A percentile compares a stretch with the other conserved stretches of the same genome.
Conservation (phyloP, 2,329 filamentous ascomycete species). For the Coccinonectria pachysandricola region DNA sequence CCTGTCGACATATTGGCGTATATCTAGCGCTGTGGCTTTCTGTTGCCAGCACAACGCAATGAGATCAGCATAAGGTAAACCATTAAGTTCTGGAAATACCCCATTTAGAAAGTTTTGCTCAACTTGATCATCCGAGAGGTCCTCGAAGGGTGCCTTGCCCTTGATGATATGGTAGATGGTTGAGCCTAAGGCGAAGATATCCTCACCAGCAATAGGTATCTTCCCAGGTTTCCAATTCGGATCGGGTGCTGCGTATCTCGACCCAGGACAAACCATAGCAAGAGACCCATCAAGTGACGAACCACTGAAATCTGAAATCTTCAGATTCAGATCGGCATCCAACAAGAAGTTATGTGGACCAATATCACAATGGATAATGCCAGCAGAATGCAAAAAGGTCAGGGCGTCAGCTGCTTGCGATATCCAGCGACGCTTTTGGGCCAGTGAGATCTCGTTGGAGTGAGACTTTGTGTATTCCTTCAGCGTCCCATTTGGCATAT, state of each 20-base stretch:
- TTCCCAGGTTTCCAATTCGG: neutral
- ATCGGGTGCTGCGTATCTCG: neutral
- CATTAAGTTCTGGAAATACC: no score
- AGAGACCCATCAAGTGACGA: constrained; percentile 1
- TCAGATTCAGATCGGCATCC: constrained; percentile 1
- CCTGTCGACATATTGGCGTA: no score
- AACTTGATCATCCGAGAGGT: no score
- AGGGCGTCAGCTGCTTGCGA: neutral
- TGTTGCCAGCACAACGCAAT: no score
- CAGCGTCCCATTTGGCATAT: constrained; percentile 1
- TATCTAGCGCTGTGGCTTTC: no score
- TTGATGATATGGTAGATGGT: neutral
- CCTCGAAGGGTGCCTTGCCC: neutral
- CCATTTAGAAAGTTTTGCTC: no score
- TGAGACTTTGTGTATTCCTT: neutral
- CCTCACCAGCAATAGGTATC: neutral
- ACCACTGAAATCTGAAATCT: constrained; percentile 1
- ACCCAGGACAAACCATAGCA: neutral
- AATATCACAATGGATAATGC: constrained; percentile 1
- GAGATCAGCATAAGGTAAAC: no score
- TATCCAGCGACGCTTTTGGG: constrained; percentile 1
- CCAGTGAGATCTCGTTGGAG: neutral
- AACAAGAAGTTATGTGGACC: constrained; percentile 1
- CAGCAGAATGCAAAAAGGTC: neutral
- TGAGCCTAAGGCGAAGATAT: constrained; percentile 1